Evolutionary conservation across 345 rosid genomes (phyloP).

Genomic region (Excoecaria agallocha): DNA sequence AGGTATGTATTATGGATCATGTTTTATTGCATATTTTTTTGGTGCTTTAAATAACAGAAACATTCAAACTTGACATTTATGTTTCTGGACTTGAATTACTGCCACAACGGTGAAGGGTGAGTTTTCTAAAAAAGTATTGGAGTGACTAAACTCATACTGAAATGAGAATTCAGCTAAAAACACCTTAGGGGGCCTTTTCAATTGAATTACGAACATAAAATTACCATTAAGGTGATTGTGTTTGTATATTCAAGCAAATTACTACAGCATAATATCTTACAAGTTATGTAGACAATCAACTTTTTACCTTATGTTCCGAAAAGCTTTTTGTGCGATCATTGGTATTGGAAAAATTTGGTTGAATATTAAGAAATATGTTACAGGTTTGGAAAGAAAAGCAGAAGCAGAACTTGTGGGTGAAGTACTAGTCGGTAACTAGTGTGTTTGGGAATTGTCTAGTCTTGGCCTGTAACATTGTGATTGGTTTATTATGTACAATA

Average conservation of each 20-base stretch:
- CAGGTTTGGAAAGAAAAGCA: too few relatives aligned
- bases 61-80: neutral
- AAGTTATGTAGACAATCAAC: neutral
- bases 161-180: neutral
- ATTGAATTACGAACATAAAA: too few relatives aligned
- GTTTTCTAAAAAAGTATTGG: neutral
- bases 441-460: too few relatives aligned
- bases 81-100: neutral
- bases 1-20: conserved; percentile 41
- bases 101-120: neutral
- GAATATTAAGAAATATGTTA: too few relatives aligned
- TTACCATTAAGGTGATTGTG: neutral
- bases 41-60: neutral
- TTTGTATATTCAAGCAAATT: neutral
- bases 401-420: too few relatives aligned
- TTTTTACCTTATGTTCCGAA: neutral
- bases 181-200: neutral
- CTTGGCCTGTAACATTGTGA: too few relatives aligned
- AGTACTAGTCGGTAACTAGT: too few relatives aligned
- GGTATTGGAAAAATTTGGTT: too few relatives aligned
- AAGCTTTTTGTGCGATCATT: neutral
- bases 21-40: neutral
- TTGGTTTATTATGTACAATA: too few relatives aligned
- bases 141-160: neutral
- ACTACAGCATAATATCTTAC: neutral